A percentile compares a stretch with the other conserved stretches of the same genome.
Conservation (phyloP, 768 basidiomycete genomes). For the Grammothele lineata region DNA sequence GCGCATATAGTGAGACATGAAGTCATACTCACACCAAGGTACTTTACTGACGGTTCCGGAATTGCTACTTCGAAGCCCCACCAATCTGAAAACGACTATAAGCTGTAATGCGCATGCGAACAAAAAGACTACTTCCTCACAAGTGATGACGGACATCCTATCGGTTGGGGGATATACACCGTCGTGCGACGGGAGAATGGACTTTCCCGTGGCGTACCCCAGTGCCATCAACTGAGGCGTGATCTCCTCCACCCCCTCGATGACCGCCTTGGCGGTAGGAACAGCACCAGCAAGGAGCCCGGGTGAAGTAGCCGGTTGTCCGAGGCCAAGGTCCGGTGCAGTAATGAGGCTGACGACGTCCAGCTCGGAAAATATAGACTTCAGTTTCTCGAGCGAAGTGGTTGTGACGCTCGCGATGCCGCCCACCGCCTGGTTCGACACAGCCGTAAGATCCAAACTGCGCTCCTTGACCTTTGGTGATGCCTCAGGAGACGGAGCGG, state of each 20-base stretch:
- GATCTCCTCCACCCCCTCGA: constrained; percentile 63
- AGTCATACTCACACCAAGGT: constrained; percentile 49
- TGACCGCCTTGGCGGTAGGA: constrained; percentile 69
- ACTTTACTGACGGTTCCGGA: constrained; percentile 62
- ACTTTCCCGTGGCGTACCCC: constrained; percentile 69
- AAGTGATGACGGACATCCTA: constrained; percentile 74
- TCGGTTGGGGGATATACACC: constrained; percentile 71
- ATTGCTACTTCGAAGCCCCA: constrained; percentile 83
- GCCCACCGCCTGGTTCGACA: constrained; percentile 4
- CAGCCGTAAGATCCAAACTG: background rate
- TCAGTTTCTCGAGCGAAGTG: constrained; percentile 47
- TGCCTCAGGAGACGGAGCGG: constrained; percentile 1
- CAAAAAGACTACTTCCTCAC: constrained; percentile 43
- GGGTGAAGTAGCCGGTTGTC: constrained; percentile 62
- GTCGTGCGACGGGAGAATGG: constrained; percentile 61
- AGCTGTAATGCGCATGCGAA: background rate
- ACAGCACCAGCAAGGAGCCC: constrained; percentile 73
- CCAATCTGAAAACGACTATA: constrained; percentile 57
- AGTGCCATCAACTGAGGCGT: constrained; percentile 77
- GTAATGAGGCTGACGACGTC: constrained; percentile 57
- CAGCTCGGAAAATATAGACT: constrained; percentile 52
- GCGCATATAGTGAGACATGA: background rate
- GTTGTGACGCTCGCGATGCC: constrained; percentile 38
- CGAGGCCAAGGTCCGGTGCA: constrained; percentile 64
- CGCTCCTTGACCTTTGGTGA: constrained; percentile 2